A percentile compares a stretch with the other conserved stretches of the same genome.
These are phyloP conservation scores for Leptographium radiaticola DNA, from an alignment of 2,329 filamentous ascomycete species.

Conservation along the genomic window DNA sequence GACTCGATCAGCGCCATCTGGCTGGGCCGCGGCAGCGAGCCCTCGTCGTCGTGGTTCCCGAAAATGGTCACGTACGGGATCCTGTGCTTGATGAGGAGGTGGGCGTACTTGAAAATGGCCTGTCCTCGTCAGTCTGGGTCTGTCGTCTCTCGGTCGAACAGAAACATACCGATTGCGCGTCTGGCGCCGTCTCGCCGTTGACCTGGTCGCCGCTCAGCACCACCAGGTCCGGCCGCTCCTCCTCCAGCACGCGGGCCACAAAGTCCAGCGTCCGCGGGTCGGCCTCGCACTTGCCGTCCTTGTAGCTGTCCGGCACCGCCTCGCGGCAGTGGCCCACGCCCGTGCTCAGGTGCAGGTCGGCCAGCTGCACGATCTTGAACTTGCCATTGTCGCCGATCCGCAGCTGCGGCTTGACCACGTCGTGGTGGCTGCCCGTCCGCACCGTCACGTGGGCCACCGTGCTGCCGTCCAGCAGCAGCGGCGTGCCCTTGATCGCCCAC, in stretches of 20 bases:
- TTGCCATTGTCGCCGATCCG: constrained; percentile 78
- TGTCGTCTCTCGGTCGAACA: background rate
- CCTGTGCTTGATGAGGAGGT: constrained; percentile 70
- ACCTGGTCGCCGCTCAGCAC: constrained; percentile 89
- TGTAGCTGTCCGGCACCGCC: constrained; percentile 59
- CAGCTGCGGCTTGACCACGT: constrained; percentile 55
- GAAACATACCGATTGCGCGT: constrained; percentile 63
- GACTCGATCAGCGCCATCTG: constrained; percentile 81
- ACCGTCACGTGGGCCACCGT: constrained; percentile 65
- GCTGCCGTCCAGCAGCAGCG: constrained; percentile 55
- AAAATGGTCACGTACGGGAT: constrained; percentile 90
- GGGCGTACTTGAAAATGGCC: constrained; percentile 88
- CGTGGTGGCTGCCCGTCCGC: constrained; percentile 54
- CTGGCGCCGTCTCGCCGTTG: constrained; percentile 83
- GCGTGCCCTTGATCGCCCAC: constrained; percentile 68
- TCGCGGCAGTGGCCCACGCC: constrained; percentile 78
- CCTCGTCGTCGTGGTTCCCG: constrained; percentile 95
- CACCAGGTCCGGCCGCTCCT: constrained; percentile 88
- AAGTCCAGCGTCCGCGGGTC: constrained; percentile 89
- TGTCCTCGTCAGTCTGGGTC: constrained; percentile 16
- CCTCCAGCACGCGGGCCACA: constrained; percentile 67
- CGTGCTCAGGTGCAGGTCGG: constrained; percentile 89
- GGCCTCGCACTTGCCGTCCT: constrained; percentile 73
- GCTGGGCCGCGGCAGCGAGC: constrained; percentile 57
- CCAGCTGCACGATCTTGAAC: constrained; percentile 94